Conservation (phyloP, 441 rosid species). For the Brassica balearica region DNA sequence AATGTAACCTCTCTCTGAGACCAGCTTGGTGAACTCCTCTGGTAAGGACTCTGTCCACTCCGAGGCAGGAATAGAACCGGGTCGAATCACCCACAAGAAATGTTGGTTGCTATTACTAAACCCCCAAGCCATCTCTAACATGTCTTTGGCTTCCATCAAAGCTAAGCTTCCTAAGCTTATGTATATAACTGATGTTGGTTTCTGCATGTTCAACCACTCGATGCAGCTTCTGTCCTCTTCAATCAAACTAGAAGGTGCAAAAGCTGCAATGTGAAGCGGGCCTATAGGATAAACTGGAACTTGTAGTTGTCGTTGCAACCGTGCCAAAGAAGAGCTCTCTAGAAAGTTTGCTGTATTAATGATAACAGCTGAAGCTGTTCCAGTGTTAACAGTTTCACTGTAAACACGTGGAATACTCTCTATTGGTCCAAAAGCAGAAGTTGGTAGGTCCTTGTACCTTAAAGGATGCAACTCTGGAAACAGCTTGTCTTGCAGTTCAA, state of each 20-base stretch:
- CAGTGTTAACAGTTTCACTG: not conserved
- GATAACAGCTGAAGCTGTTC: conserved; percentile 47
- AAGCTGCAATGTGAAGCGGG: conserved; percentile 46
- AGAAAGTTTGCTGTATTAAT: conserved; percentile 45
- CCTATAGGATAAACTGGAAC: conserved; percentile 52
- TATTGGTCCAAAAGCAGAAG: conserved; percentile 28
- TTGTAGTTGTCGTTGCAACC: conserved; percentile 27
- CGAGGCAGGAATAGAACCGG: conserved; percentile 37
- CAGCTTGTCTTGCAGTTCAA: conserved; percentile 14
- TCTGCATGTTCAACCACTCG: conserved; percentile 57
- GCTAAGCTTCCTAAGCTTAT: conserved; percentile 55
- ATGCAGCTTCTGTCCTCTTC: conserved; percentile 53
- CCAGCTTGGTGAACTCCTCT: conserved; percentile 28
- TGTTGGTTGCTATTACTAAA: conserved; percentile 44
- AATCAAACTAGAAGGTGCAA: conserved; percentile 36
- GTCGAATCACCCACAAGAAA: conserved; percentile 51
- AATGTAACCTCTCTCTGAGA: conserved; percentile 46
- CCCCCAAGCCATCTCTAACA: conserved; percentile 45
- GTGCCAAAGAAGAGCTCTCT: conserved; percentile 37
- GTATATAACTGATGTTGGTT: conserved; percentile 47
- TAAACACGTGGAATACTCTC: conserved; percentile 30
- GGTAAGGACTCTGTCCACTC: conserved; percentile 47
- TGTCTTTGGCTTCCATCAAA: conserved; percentile 27
- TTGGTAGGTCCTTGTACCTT: conserved; percentile 42
- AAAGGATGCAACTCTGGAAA: conserved; percentile 43